Evolutionary conservation across 768 basidiomycete species (phyloP).

Genomic region (Podaxis rugospora): DNA sequence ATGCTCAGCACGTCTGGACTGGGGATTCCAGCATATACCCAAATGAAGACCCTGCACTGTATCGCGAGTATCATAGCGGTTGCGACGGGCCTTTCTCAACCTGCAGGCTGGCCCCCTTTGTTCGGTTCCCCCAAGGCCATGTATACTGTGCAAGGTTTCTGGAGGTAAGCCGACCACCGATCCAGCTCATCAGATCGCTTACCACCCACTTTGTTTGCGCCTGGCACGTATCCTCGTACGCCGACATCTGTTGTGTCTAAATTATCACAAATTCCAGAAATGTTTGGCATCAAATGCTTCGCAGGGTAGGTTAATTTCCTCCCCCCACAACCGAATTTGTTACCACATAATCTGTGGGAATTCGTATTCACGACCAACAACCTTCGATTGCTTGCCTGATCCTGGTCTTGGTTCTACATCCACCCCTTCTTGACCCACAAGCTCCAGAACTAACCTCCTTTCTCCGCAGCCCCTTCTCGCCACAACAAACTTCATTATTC

Average conservation of each 20-base stretch:
- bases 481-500: conserved; percentile 2
- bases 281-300: conserved; percentile 34
- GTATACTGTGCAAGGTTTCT: conserved; percentile 33
- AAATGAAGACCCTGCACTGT: not conserved
- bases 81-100: conserved; percentile 21
- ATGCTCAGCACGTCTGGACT: not conserved
- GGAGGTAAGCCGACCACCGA: conserved; percentile 28
- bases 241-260: not conserved
- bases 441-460: not conserved
- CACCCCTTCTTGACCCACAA: not conserved
- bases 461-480: not conserved
- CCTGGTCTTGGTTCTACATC: not conserved
- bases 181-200: not conserved
- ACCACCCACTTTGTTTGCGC: not conserved
- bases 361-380: not conserved
- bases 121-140: conserved; percentile 29
- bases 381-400: not conserved
- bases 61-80: conserved; percentile 22
- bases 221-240: not conserved
- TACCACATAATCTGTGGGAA: not conserved
- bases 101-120: conserved; percentile 33
- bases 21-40: conserved; percentile 1
- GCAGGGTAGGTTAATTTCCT: conserved; percentile 23
- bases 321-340: not conserved
- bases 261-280: not conserved